Conservation (phyloP, 2,329 filamentous ascomycete species). For the Aureobasidium namibiae region DNA sequence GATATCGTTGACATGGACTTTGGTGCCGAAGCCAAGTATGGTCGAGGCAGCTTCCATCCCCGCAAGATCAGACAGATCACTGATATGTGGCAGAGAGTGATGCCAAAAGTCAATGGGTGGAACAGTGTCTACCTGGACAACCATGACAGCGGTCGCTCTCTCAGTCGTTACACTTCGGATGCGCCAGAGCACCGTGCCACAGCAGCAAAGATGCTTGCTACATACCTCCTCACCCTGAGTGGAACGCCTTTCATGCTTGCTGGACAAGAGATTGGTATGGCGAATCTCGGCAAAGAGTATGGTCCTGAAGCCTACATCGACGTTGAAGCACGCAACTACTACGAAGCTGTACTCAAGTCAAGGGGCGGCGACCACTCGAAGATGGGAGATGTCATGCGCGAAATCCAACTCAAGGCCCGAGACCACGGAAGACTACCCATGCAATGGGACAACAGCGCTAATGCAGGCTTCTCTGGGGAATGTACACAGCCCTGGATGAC, state of each 20-base stretch:
- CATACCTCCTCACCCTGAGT: conserved; percentile 15
- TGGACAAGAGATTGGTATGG: conserved; percentile 58
- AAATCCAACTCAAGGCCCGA: conserved; percentile 47
- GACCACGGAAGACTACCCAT: conserved; percentile 64
- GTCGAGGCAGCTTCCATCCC: conserved; percentile 41
- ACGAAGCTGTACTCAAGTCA: conserved; percentile 35
- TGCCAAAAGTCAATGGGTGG: conserved; percentile 54
- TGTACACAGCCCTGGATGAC: conserved; percentile 58
- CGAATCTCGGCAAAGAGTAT: conserved; percentile 49
- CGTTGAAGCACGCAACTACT: conserved; percentile 44
- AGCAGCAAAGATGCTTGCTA: conserved; percentile 47
- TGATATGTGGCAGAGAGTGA: conserved; percentile 51
- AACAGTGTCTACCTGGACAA: conserved; percentile 58
- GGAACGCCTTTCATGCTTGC: conserved; percentile 55
- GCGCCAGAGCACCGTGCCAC: conserved; percentile 38
- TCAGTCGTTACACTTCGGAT: conserved; percentile 48
- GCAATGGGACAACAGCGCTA: conserved; percentile 51
- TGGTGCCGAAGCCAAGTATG: conserved; percentile 38
- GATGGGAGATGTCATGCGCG: conserved; percentile 15
- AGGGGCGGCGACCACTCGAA: conserved; percentile 26
- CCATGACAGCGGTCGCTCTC: conserved; percentile 52
- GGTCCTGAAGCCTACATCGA: conserved; percentile 39
- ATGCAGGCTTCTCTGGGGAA: conserved; percentile 55
- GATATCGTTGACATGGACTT: conserved; percentile 48
- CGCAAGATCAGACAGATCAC: conserved; percentile 42